Evolutionary conservation across 2,329 filamentous ascomycete species (phyloP), one percentile per base, ranked within the genome.

Genomic region (Diaporthe caulivora): DNA sequence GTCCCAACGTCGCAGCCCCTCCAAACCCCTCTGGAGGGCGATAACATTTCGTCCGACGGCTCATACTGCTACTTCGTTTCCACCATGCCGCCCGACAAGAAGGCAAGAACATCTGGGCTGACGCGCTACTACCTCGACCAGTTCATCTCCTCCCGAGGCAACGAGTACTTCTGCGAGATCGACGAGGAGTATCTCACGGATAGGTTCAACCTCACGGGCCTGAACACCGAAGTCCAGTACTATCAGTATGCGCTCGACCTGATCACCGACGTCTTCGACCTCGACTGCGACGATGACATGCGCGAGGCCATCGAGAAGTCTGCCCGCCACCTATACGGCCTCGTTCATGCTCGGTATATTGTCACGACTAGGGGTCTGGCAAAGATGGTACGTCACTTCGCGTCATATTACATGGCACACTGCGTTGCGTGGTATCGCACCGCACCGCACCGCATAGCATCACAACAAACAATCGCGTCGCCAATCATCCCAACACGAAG

Each of bases 151-250:
- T 98, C 95, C 8, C 91, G 97, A 72, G 97, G 97, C 77, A 98
- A 99, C 85, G 97, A 99, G 83, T 99, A 99, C 85, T 99, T 98
- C 81, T 99, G 97, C 90, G 97, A 99, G 82, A 98, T 99, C 80
- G 97, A 99, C 84, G 97, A 99, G 83, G 97, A 99, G 80, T 99
- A 99, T 84, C 89, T 99, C 60, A 98, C 95, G 68, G 97, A 99
- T 83, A 92, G 97, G 67, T 99, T 99, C 90, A 99, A 99, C 85
- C 88, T 99, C 75, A 99, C 97, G 0, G 97, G 97, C 49, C 90
- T 99, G 67, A 98, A 98, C 85, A 96, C 95, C 47, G 97, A 99
- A 82, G 97, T 99, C 18, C 94, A 98, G 81, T 98, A 98, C 87
- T 99, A 99, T 81, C 97, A 99, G 84, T 98, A 99, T 90, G 97